These are phyloP conservation scores for Sclerotinia trifoliorum DNA, from an alignment of 2,329 filamentous ascomycete species.

Conservation along the genomic window DNA sequence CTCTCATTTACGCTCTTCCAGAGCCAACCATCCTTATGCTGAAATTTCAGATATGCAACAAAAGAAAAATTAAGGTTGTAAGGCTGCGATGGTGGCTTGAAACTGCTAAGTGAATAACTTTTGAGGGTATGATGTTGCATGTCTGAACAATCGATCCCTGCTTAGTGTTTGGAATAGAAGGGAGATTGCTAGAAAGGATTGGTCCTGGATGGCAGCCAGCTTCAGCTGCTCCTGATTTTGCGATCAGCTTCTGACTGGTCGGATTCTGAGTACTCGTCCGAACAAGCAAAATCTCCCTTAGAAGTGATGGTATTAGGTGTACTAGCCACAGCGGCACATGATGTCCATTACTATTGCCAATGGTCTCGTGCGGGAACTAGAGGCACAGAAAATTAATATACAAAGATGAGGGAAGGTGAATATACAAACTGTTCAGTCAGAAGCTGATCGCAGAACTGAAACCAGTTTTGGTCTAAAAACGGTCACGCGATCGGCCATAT, in stretches of 20 bases:
- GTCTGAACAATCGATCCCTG: background rate
- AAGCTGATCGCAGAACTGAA: background rate
- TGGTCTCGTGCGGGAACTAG: too few species aligned
- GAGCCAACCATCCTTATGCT: background rate
- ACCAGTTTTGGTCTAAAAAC: background rate
- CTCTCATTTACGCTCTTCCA: background rate
- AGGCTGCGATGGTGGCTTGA: background rate
- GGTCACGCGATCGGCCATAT: background rate
- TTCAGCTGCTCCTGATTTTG: background rate
- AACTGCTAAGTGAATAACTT: background rate
- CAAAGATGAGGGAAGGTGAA: background rate
- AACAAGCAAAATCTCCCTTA: too few species aligned
- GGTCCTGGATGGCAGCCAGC: background rate
- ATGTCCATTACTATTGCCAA: too few species aligned
- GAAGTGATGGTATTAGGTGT: too few species aligned
- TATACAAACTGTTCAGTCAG: too few species aligned
- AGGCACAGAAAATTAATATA: too few species aligned
- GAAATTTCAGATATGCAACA: background rate
- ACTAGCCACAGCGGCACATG: too few species aligned
- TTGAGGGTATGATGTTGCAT: background rate
- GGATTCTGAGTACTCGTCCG: too few species aligned
- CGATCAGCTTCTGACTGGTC: background rate
- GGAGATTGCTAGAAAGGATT: background rate
- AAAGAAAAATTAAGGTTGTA: background rate
- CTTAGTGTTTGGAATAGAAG: background rate